Conservation (phyloP, 2,329 filamentous ascomycete species). For the Penicillium sp. region DNA sequence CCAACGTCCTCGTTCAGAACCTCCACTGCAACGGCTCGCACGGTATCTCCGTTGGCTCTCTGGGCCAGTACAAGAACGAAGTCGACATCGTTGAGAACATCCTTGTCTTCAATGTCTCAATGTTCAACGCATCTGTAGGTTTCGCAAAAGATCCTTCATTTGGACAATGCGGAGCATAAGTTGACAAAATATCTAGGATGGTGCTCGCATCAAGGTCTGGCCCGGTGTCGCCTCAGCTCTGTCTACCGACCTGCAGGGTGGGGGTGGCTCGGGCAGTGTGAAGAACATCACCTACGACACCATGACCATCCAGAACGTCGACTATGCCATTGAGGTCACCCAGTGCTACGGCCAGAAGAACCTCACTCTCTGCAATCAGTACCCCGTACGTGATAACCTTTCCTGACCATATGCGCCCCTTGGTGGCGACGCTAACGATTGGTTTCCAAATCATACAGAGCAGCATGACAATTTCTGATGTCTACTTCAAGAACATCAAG, state of each 20-base stretch:
- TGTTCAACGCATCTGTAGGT: conserved; percentile 55
- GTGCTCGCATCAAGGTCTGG: conserved; percentile 75
- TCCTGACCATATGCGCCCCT: no score
- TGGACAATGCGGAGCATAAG: conserved; percentile 39
- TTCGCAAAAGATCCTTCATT: not conserved
- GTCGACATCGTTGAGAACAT: conserved; percentile 70
- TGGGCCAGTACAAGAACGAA: conserved; percentile 66
- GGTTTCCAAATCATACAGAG: conserved; percentile 21
- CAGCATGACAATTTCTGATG: conserved; percentile 56
- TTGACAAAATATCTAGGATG: conserved; percentile 52
- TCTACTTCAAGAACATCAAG: conserved; percentile 58
- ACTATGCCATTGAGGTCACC: conserved; percentile 66
- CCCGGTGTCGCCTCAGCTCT: conserved; percentile 59
- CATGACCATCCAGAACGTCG: conserved; percentile 63
- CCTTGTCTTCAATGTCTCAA: conserved; percentile 63
- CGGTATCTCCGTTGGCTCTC: conserved; percentile 70
- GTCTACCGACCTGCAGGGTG: conserved; percentile 63
- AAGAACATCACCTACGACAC: conserved; percentile 68
- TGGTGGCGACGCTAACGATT: not conserved
- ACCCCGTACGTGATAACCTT: conserved; percentile 45
- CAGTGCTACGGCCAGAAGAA: conserved; percentile 67
- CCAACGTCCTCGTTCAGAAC: conserved; percentile 67
- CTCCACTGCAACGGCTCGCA: conserved; percentile 69
- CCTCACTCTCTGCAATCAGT: conserved; percentile 61
- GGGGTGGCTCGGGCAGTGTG: conserved; percentile 64